phyloP scores from a whole-genome alignment of 192 early-diverging fungal species.

The Diversispora eburnea region DNA sequence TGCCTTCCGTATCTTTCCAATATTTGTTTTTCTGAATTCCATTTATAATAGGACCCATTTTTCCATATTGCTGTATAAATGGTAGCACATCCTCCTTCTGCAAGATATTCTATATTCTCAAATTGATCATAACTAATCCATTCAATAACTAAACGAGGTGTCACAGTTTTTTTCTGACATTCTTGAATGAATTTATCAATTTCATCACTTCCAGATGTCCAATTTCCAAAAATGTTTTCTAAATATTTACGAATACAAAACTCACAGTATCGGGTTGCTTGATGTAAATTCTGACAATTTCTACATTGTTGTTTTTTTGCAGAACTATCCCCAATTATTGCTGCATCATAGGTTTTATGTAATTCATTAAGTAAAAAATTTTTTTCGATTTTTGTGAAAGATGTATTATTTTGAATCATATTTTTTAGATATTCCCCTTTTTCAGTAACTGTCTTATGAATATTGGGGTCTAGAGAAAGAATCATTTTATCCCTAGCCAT shows the following conservation, averaged over 20 bases:
- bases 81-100: background rate
- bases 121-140: background rate
- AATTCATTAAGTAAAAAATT: too few relatives aligned
- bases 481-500: too few relatives aligned
- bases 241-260: background rate
- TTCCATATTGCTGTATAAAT: slow-evolving; percentile 1
- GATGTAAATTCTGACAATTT: too few relatives aligned
- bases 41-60: background rate
- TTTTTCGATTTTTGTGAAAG: too few relatives aligned
- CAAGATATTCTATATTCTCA: background rate
- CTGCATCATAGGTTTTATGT: too few relatives aligned
- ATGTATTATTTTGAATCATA: too few relatives aligned
- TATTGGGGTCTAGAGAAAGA: too few relatives aligned
- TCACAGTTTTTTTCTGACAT: background rate
- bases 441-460: too few relatives aligned
- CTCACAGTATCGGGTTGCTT: too few relatives aligned
- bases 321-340: too few relatives aligned
- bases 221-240: background rate
- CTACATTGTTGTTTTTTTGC: too few relatives aligned
- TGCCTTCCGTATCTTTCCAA: background rate
- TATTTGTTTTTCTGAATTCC: background rate
- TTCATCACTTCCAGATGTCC: background rate
- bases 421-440: too few relatives aligned
- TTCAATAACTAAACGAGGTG: background rate
- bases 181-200: background rate